Base-by-base conservation (phyloP, 257 asterid genomes). In the Handroanthus guayacan region DNA sequence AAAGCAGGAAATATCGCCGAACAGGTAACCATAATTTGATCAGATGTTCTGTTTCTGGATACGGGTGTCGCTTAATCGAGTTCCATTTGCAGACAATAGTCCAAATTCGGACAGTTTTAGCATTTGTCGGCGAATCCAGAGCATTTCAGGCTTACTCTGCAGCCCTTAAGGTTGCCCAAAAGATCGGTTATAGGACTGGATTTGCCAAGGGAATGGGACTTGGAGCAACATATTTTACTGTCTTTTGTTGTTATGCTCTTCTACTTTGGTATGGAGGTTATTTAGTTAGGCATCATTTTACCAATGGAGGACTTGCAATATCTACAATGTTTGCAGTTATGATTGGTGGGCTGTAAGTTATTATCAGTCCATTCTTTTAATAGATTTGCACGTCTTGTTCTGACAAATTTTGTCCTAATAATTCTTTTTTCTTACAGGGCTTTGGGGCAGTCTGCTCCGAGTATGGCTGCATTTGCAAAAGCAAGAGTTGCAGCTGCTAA, bases 261-360 rank as follows among this genome's bases (percentile, higher is more conserved):
- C 81, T 94, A 20, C 84, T 94, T 0, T 94, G 98, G 98, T 94
- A 94, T 54, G 98, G 98, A 10, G 98, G 98, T 12, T 94, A 89
- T 76, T 77, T 94, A 71, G 97, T 94, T 71, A 86, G 98, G 84
- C 97, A 91, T 77, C 97, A 85, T 71, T 85, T 62, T 64, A 91
- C 98, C 20, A 91, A 93, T 63, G 98, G 98, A 55, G 98, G 98
- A 41, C 91, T 93, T 37, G 98, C 97, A 4, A 93, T 93, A 47
- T 91, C 98, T 38, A 93, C 98, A 5, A 90, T 90, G 96, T 93
- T 93, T 69, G 95, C 97, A 0, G 98, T 93, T 44, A 93, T 93
- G 98, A 91, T 93, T n/a, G 98, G 98, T 82, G 98, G 98, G 52
- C 78, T 93, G 97, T 93, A 84, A 89, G 98, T 89, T 65, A 37